Evolutionary conservation across 1,284 basidiomycete species (phyloP).

Genomic region (Ganoderma boninense): DNA sequence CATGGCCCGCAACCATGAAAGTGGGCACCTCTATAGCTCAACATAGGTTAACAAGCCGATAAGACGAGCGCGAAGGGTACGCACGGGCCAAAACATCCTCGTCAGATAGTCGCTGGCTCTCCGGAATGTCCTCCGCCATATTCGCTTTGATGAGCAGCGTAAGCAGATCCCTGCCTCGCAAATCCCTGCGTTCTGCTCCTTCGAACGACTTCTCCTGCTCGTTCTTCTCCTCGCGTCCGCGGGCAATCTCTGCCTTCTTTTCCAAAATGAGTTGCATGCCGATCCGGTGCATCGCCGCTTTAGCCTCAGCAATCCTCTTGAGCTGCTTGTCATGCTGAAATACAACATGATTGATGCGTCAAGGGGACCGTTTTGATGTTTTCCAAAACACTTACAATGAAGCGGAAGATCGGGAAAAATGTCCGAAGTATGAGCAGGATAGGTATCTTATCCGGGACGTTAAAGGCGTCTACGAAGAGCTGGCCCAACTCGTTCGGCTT

Average conservation of each 20-base stretch:
- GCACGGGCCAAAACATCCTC: constrained; percentile 64
- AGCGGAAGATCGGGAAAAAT: constrained; percentile 23
- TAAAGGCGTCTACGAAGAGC: constrained; percentile 45
- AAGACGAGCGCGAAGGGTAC: constrained; percentile 30
- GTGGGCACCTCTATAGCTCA: constrained; percentile 23
- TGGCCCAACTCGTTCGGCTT: constrained; percentile 48
- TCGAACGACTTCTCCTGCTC: constrained; percentile 48
- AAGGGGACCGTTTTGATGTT: neutral
- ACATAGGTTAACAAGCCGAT: neutral
- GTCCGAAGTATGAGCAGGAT: constrained; percentile 19
- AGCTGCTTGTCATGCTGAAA: constrained; percentile 9
- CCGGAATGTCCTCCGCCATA: constrained; percentile 52
- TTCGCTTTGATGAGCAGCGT: constrained; percentile 54
- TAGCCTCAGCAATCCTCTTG: constrained; percentile 32
- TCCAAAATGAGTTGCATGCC: constrained; percentile 48
- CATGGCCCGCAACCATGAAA: constrained; percentile 77
- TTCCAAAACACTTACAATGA: constrained; percentile 22
- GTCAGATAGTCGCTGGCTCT: constrained; percentile 56
- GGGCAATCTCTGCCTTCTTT: constrained; percentile 46
- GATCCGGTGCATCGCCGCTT: constrained; percentile 43
- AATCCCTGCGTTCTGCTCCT: constrained; percentile 71
- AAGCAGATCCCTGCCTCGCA: constrained; percentile 41
- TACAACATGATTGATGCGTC: neutral
- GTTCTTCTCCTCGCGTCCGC: constrained; percentile 47
- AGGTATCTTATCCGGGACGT: constrained; percentile 5